A percentile compares a stretch with the other conserved stretches of the same genome.
phyloP scores from a whole-genome alignment of 1,284 basidiomycete species.

The Peniophora sp. region DNA sequence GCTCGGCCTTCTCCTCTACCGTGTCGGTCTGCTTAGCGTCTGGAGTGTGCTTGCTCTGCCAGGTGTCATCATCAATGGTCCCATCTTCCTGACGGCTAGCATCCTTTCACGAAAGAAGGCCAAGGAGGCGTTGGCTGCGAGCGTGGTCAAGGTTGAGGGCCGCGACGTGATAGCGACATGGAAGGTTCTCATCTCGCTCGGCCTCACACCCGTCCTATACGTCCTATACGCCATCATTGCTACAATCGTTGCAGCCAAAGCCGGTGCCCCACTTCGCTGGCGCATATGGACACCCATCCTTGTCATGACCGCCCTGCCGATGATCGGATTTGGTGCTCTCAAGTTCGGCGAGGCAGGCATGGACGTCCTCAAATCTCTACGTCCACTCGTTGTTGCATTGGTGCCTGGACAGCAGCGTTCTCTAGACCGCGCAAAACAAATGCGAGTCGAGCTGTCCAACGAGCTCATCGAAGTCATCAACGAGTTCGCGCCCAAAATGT shows the following conservation, averaged over 20 bases:
- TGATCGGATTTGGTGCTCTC: constrained; percentile 90
- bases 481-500: constrained; percentile 83
- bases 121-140: constrained; percentile 95
- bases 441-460: constrained; percentile 75
- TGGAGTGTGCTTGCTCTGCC: constrained; percentile 91
- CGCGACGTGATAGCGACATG: constrained; percentile 96
- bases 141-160: constrained; percentile 92
- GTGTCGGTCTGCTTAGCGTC: constrained; percentile 70
- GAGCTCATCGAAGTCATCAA: constrained; percentile 89
- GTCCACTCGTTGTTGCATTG: constrained; percentile 86
- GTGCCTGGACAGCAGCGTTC: constrained; percentile 88
- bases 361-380: constrained; percentile 96
- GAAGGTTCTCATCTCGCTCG: constrained; percentile 96
- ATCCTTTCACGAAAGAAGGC: constrained; percentile 87
- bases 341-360: constrained; percentile 99
- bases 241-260: constrained; percentile 68
- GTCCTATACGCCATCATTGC: constrained; percentile 77
- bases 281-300: constrained; percentile 76
- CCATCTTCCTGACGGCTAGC: constrained; percentile 92
- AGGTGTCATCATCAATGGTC: constrained; percentile 91
- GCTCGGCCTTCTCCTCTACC: constrained; percentile 79
- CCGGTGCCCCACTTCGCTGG: constrained; percentile 56
- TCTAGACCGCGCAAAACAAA: constrained; percentile 73
- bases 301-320: constrained; percentile 72
- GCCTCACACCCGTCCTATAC: constrained; percentile 86